Percentiles rank a stretch among this genome's conserved stretches.
Evolutionary conservation across 805 yeast species (phyloP).

Genomic region (Yarrowia porcina): DNA sequence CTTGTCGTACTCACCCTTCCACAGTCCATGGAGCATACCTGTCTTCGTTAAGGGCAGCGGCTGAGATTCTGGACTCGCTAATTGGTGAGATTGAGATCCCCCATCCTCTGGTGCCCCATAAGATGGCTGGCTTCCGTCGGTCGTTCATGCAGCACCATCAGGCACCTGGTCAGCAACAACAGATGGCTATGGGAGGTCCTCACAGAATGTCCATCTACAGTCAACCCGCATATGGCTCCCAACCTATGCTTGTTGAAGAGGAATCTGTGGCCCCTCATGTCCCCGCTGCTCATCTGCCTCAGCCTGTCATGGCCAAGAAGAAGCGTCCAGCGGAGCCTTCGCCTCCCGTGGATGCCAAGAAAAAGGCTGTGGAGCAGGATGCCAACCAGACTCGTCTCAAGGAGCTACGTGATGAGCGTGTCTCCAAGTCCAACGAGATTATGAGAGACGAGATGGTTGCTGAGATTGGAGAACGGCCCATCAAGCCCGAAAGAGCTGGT

Average conservation of each 20-base stretch:
- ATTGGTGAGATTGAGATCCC: constrained; percentile 44
- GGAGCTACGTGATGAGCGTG: constrained; percentile 35
- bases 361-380: constrained; percentile 18
- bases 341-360: constrained; percentile 7
- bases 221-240: not conserved
- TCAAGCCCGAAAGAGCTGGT: constrained; percentile 40
- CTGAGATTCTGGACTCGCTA: constrained; percentile 41
- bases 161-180: not conserved
- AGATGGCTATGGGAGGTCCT: not conserved
- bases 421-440: constrained; percentile 35
- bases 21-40: constrained; percentile 46
- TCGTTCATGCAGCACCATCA: constrained; percentile 13
- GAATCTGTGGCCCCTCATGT: not conserved
- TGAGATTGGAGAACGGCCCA: constrained; percentile 42
- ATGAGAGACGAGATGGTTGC: constrained; percentile 39
- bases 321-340: constrained; percentile 12
- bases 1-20: constrained; percentile 43
- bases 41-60: constrained; percentile 44
- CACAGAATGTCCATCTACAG: constrained; percentile 8
- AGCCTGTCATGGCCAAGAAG: not conserved
- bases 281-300: constrained; percentile 8
- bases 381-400: constrained; percentile 33
- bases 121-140: constrained; percentile 15
- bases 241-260: constrained; percentile 17
- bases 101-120: constrained; percentile 36